These are phyloP conservation scores for Oleoguttula mirabilis DNA, from an alignment of 495 filamentous ascomycete species.

Conservation along the genomic window DNA sequence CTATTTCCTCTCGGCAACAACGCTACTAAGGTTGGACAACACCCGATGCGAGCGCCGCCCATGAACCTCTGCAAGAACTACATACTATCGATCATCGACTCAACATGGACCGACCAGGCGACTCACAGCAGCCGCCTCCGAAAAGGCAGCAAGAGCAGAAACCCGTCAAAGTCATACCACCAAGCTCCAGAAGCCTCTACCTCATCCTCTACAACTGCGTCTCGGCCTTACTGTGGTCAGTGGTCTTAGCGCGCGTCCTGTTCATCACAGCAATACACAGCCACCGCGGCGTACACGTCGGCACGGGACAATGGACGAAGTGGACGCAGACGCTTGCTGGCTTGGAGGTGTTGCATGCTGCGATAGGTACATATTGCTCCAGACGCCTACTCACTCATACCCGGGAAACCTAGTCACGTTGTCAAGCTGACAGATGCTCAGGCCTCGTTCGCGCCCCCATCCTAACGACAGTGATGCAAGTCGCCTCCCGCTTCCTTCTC, in stretches of 20 bases:
- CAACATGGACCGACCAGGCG: constrained; percentile 13
- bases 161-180: constrained; percentile 1
- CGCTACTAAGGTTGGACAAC: too few relatives aligned
- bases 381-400: too few relatives aligned
- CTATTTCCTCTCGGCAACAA: too few relatives aligned
- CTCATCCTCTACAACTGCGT: constrained; percentile 73
- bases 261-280: constrained; percentile 40
- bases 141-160: neutral
- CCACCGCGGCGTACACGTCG: constrained; percentile 39
- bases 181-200: constrained; percentile 34
- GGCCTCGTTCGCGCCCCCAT: constrained; percentile 76
- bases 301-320: constrained; percentile 51
- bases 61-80: too few relatives aligned
- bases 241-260: constrained; percentile 50
- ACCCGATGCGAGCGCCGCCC: too few relatives aligned
- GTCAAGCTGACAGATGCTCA: too few relatives aligned
- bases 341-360: constrained; percentile 72
- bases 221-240: constrained; percentile 62
- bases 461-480: constrained; percentile 79
- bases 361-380: constrained; percentile 47
- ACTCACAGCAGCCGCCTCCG: constrained; percentile 11
- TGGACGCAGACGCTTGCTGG: constrained; percentile 72
- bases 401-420: too few relatives aligned
- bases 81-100: too few relatives aligned
- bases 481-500: constrained; percentile 66